Evolutionary conservation across 441 rosid genomes (phyloP), one percentile per base, ranked within the genome.

Genomic region (Corymbia calophylla): DNA sequence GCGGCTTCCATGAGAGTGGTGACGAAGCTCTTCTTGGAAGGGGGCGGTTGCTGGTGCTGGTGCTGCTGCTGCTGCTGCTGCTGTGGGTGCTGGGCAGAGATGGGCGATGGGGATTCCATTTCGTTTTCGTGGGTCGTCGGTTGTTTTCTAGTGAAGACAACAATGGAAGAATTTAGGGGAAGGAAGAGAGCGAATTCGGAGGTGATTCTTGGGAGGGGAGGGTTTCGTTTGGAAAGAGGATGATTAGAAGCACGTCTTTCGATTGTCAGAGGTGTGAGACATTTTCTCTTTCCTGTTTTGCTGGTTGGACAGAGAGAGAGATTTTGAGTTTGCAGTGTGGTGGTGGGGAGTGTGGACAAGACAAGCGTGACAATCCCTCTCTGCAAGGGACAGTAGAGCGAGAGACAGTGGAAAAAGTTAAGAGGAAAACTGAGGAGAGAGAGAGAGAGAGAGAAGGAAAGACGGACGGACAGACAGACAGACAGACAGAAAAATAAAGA

Each of bases 1-100:
- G 97, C 92, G 44, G 96, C 96, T 85, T 94, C 96, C 96, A 95
- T 96, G 53, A 96, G 92, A 44, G 98, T 88, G 15, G 97, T 91
- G 9, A 95, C 95, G 87, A 97, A 93, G 94, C 93, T 95, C 91
- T 96, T 98, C 94, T 96, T 96, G 93, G 8, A 95, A 89, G 49
- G 88, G n/a, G 90, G 92, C 53, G 92, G 92, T 60, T 80, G 89
- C 60, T 23, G 89, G 44, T 16, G 89, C 73, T 87, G 93, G 23
- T 16, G 35, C 68, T 17, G 54, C 25, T n/a, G 89, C 82, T 89
- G 93, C 23, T 68, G 35, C 86, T 27, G 55, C 12, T 21, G 94
- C 13, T 88, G 94, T 10, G 92, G 25, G 85, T 21, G 94, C 13
- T 88, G 94, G 12, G 92, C 29, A 81, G 95, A 86, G 89, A 89